These are phyloP conservation scores for Plectosphaerella cucumerina DNA, from an alignment of 2,329 filamentous ascomycete genomes.

Conservation along the genomic window DNA sequence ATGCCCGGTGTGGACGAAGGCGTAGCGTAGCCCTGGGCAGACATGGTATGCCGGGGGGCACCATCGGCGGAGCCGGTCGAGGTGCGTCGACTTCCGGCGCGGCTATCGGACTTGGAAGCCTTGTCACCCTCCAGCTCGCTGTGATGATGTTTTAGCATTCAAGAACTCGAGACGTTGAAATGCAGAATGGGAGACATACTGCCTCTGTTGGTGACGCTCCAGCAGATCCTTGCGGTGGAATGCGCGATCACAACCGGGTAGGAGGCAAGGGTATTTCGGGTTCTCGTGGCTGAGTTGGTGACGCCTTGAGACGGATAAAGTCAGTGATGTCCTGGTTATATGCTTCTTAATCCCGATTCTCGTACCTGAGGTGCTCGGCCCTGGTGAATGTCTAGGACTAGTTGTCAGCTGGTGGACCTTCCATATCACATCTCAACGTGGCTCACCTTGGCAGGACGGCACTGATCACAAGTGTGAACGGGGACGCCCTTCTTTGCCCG, in stretches of 20 bases:
- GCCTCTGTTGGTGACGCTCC: constrained; percentile 50
- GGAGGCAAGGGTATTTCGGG: constrained; percentile 46
- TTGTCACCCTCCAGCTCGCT: constrained; percentile 14
- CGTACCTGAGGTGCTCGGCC: constrained; percentile 57
- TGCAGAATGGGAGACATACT: constrained; percentile 30
- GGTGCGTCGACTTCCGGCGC: constrained; percentile 8
- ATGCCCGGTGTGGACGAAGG: constrained; percentile 5
- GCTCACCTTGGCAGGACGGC: constrained; percentile 45
- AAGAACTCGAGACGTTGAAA: neutral
- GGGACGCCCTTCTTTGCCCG: constrained; percentile 57
- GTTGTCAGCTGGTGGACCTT: neutral
- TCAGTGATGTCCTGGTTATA: constrained; percentile 16
- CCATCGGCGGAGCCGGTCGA: constrained; percentile 11
- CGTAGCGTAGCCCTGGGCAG: constrained; percentile 9
- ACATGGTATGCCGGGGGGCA: constrained; percentile 3
- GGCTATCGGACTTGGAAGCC: constrained; percentile 4
- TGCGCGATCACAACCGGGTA: constrained; percentile 49
- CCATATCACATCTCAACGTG: constrained; percentile 7
- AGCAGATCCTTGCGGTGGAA: constrained; percentile 58
- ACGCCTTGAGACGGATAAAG: constrained; percentile 34
- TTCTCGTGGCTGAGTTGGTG: constrained; percentile 57
- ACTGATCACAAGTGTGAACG: constrained; percentile 51
- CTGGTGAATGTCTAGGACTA: constrained; percentile 55
- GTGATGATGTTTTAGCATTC: constrained; percentile 1
- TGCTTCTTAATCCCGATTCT: neutral